Evolutionary conservation across 2,329 filamentous ascomycete species (phyloP), one percentile per base, ranked within the genome.

Genomic region (Apiospora phragmitis): DNA sequence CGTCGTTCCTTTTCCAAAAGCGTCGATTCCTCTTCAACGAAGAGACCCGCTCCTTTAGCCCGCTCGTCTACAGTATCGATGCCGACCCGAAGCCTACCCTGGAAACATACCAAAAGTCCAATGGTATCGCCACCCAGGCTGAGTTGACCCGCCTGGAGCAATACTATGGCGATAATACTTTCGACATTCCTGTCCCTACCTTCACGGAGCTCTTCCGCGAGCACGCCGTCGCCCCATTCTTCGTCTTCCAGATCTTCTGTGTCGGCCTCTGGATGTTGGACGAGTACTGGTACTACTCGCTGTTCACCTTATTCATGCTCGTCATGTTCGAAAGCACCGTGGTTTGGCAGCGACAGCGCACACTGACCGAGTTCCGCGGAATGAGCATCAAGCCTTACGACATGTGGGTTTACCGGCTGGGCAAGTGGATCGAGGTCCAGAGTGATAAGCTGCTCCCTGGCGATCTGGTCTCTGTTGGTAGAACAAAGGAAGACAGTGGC

Each of bases 371-470:
- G 83, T 99, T 99, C 85, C 94, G 96, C 67, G 94, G 95, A 76
- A 99, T 99, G 97, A 97, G 94, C 87, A 98, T 99, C 84, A 97
- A 99, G 86, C 97, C 96, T 16, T 98, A 98, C 81, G 93, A 96
- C 72, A 91, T 98, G 75, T 97, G 92, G 88, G 96, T 95, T 11
- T 97, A 93, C 84, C 90, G 97, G 71, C 86, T 94, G 75, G 92
- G 92, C 78, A 94, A 93, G 80, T 99, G 96, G 96, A 88, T 89
- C 76, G 93, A 98, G 83, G 89, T 94, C 68, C 90, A 92, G 79
- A 98, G 95, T 80, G 95, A 99, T 83, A 93, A 94, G 79, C 90
- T 99, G 70, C 87, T 99, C 9, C 96, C 96, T 1, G 96, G 96
- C 45, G 96, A 99, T 78, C 87, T 99, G 65, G 94, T 95, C 67